Percentiles rank a stretch among this genome's conserved stretches.
Conservation (phyloP, 768 basidiomycete species). For the Calocera viscosa region DNA sequence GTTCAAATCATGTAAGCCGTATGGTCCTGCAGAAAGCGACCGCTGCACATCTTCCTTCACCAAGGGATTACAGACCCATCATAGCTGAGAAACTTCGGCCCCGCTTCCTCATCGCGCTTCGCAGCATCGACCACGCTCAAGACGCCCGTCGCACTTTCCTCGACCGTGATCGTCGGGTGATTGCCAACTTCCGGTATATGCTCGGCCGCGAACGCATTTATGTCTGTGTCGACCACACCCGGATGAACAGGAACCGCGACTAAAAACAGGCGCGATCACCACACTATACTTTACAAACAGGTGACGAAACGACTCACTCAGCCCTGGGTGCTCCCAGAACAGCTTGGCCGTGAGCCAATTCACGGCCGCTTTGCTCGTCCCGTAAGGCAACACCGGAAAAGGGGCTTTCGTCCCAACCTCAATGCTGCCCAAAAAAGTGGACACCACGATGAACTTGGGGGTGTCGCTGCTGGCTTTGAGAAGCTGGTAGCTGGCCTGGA, state of each 20-base stretch:
- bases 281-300: too few species aligned
- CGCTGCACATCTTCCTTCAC: too few species aligned
- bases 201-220: too few species aligned
- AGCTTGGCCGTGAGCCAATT: constrained; percentile 15
- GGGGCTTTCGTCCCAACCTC: background rate
- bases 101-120: background rate
- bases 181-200: background rate
- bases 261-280: too few species aligned
- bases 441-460: constrained; percentile 16
- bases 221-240: constrained; percentile 4
- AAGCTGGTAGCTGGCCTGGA: constrained; percentile 14
- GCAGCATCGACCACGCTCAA: constrained; percentile 3
- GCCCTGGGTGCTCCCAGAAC: background rate
- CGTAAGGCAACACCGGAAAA: background rate
- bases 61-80: background rate
- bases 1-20: too few species aligned
- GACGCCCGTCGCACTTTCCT: background rate
- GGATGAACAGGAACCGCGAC: too few species aligned
- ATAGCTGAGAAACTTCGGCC: background rate
- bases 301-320: background rate
- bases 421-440: constrained; percentile 10
- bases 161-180: background rate
- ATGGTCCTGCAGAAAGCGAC: too few species aligned
- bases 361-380: constrained; percentile 15
- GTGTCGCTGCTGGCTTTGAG: background rate